These are phyloP conservation scores for Oryza longistaminata DNA, from an alignment of 176 grass and related monocot species.

Conservation along the genomic window DNA sequence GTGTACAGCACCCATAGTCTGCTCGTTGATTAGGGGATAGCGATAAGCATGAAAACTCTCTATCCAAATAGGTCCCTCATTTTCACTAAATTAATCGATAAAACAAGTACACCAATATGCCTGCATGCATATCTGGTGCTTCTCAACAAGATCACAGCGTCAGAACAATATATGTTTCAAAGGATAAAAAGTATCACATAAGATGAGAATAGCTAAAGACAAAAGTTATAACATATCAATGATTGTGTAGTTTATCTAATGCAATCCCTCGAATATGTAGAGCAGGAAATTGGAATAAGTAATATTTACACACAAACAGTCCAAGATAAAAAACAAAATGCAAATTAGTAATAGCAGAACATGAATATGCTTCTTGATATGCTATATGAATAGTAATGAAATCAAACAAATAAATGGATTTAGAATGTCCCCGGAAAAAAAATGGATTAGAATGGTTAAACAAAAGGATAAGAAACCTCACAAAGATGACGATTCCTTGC, in stretches of 20 bases:
- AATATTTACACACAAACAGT: not conserved
- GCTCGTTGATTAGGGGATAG: not conserved
- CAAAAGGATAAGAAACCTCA: conserved; percentile 74
- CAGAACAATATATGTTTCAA: conserved; percentile 2
- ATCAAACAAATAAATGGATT: conserved; percentile 13
- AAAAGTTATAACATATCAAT: not conserved
- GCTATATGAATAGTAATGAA: conserved; percentile 16
- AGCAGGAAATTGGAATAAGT: not conserved
- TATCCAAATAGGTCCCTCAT: not conserved
- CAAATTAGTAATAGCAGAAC: not conserved
- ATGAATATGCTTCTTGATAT: not conserved
- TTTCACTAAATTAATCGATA: not conserved
- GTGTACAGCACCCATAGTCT: not conserved
- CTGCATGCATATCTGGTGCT: not conserved
- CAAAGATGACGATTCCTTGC: conserved; percentile 91
- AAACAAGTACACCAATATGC: not conserved
- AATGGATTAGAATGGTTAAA: conserved; percentile 19
- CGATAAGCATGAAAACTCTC: conserved; percentile 2
- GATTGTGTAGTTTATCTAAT: not conserved
- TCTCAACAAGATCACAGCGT: not conserved
- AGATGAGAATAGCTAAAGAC: not conserved
- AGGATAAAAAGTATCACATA: not conserved
- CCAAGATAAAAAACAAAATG: not conserved
- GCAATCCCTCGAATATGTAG: not conserved
- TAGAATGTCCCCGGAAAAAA: not conserved